phyloP scores from a whole-genome alignment of 2,329 filamentous ascomycete genomes.

The Helicocarpus griseus region DNA sequence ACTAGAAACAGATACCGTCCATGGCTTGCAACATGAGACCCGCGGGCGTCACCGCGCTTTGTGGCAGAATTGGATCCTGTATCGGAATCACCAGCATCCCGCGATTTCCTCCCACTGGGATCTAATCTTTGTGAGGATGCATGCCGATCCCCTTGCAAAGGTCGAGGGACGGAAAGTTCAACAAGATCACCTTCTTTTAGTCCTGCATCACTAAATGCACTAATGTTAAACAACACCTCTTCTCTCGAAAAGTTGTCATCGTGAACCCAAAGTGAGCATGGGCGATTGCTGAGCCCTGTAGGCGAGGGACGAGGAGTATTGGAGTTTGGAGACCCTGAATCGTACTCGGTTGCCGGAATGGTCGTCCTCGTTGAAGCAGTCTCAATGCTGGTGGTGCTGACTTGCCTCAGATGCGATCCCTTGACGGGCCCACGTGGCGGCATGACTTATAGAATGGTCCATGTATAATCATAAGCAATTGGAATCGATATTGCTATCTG shows the following conservation, averaged over 20 bases:
- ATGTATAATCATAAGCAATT: not conserved
- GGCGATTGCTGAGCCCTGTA: slow-evolving; percentile 21
- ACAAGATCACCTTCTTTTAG: slow-evolving; percentile 60
- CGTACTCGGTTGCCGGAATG: slow-evolving; percentile 19
- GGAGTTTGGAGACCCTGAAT: slow-evolving; percentile 15
- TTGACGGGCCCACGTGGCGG: slow-evolving; percentile 30
- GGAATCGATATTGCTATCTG: not conserved
- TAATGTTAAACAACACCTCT: slow-evolving; percentile 69
- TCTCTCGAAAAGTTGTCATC: slow-evolving; percentile 70
- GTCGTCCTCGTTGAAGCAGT: slow-evolving; percentile 23
- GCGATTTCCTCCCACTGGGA: slow-evolving; percentile 15
- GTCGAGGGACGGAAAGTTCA: slow-evolving; percentile 50
- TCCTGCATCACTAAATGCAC: slow-evolving; percentile 54
- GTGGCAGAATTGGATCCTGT: slow-evolving; percentile 10
- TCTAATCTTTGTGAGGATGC: slow-evolving; percentile 21
- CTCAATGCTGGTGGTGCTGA: slow-evolving; percentile 32
- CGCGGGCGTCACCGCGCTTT: slow-evolving; percentile 17
- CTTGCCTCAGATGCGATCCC: slow-evolving; percentile 32
- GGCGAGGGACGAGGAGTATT: slow-evolving; percentile 18
- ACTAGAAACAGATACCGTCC: slow-evolving; percentile 59
- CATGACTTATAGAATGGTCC: slow-evolving; percentile 19
- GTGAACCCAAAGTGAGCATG: slow-evolving; percentile 47
- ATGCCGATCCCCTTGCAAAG: slow-evolving; percentile 27
- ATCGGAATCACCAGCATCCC: slow-evolving; percentile 1
- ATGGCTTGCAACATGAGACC: slow-evolving; percentile 29